These are phyloP conservation scores for Neospora caninum DNA, from an alignment of 169 alveolate species.

Conservation along the genomic window DNA sequence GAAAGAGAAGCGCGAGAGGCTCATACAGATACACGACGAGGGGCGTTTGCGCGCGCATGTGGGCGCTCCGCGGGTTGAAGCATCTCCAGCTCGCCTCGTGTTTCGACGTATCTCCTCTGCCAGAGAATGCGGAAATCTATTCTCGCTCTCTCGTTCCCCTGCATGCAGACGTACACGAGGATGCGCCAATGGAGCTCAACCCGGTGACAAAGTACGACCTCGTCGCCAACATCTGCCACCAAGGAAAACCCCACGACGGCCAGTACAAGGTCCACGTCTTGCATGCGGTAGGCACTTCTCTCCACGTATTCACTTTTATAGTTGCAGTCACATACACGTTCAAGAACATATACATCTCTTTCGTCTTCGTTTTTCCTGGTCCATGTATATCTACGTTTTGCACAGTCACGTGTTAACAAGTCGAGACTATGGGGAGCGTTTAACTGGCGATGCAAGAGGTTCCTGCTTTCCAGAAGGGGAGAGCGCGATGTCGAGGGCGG, in stretches of 20 bases:
- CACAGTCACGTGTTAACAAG: neutral
- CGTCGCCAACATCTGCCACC: constrained; percentile 94
- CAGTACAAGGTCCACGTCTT: constrained; percentile 91
- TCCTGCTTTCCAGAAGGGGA: no score
- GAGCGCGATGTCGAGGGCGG: no score
- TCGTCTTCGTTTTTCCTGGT: neutral
- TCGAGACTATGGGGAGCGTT: no score
- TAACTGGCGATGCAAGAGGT: no score
- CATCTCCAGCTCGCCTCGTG: no score
- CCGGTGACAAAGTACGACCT: constrained; percentile 90
- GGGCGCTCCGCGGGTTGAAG: no score
- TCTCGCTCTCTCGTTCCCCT: neutral
- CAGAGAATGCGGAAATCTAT: no score
- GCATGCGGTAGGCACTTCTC: constrained; percentile 66
- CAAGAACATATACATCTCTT: neutral
- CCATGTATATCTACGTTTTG: no score
- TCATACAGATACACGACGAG: no score
- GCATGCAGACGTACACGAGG: constrained; percentile 78
- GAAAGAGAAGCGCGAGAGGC: no score
- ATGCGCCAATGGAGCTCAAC: constrained; percentile 71
- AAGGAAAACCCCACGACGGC: constrained; percentile 95
- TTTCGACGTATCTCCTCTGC: no score
- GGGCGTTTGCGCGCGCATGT: no score
- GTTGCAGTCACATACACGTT: neutral
- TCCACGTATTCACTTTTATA: neutral